Conservation (phyloP, 768 basidiomycete species). For the Chiua virens region DNA sequence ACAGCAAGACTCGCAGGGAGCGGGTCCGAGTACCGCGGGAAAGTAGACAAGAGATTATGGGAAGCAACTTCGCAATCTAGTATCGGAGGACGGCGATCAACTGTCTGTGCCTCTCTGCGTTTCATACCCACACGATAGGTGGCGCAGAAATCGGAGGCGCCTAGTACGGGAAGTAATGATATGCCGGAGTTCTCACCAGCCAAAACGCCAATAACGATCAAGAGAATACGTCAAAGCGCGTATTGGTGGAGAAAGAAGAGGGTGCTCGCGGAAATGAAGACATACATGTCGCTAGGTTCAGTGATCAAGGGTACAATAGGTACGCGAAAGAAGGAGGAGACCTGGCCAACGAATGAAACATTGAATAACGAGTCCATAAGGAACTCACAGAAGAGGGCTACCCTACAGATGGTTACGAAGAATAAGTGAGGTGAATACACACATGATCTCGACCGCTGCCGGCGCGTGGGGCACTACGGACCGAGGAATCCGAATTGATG, state of each 20-base stretch:
- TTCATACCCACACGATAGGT: conserved; percentile 21
- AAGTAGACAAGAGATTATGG: conserved; percentile 1
- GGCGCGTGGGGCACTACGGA: not conserved
- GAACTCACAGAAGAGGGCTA: not conserved
- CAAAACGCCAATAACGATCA: not conserved
- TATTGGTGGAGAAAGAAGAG: conserved; percentile 1
- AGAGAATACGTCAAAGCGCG: conserved; percentile 19
- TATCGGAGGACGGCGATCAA: conserved; percentile 28
- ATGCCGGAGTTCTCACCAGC: conserved; percentile 7
- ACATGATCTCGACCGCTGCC: not conserved
- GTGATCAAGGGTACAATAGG: conserved; percentile 14
- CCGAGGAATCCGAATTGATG: conserved; percentile 1
- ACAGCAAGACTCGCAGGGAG: not conserved
- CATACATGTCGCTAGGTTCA: conserved; percentile 1
- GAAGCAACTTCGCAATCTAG: conserved; percentile 1
- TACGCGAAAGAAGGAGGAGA: conserved; percentile 11
- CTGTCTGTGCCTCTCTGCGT: conserved; percentile 18
- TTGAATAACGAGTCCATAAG: not conserved
- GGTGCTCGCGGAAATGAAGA: conserved; percentile 24
- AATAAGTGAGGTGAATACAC: too few relatives aligned
- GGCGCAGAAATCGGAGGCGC: conserved; percentile 8
- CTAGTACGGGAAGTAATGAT: conserved; percentile 1
- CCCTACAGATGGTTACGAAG: not conserved
- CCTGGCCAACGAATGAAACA: not conserved
- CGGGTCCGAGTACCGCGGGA: conserved; percentile 19